phyloP scores from a whole-genome alignment of 495 filamentous ascomycete species.

The Friedmanniomyces simplex region DNA sequence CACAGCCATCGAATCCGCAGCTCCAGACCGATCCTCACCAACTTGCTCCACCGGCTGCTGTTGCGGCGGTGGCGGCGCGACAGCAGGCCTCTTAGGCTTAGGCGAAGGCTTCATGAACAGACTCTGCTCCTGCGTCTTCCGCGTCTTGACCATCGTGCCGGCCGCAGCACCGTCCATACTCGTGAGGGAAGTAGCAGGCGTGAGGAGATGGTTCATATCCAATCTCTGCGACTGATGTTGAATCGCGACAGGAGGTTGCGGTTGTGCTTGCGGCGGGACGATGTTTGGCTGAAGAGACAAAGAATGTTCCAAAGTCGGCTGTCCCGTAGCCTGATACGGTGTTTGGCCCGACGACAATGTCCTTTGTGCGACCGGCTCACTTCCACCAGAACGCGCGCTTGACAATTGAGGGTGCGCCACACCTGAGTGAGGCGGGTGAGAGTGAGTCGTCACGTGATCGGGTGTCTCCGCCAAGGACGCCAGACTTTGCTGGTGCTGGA shows the following conservation, averaged over 20 bases:
- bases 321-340: not conserved
- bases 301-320: not conserved
- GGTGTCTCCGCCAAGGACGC: not conserved
- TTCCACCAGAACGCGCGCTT: not conserved
- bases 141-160: not conserved
- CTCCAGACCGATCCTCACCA: not conserved
- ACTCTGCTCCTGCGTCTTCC: not conserved
- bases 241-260: not conserved
- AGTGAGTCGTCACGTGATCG: constrained; percentile 1
- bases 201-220: constrained; percentile 18
- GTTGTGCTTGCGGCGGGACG: not conserved
- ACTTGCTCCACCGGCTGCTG: not conserved
- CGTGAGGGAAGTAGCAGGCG: not conserved
- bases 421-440: not conserved
- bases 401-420: not conserved
- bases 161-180: not conserved
- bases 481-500: constrained; percentile 3
- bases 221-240: constrained; percentile 15
- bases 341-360: not conserved
- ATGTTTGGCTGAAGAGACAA: constrained; percentile 8
- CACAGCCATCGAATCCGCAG: not conserved
- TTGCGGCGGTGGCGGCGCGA: not conserved
- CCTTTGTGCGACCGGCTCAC: not conserved
- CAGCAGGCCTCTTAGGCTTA: constrained; percentile 2
- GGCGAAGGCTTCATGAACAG: constrained; percentile 8